phyloP scores from a whole-genome alignment of 2,329 filamentous ascomycete genomes.

The Nemania diffusa region DNA sequence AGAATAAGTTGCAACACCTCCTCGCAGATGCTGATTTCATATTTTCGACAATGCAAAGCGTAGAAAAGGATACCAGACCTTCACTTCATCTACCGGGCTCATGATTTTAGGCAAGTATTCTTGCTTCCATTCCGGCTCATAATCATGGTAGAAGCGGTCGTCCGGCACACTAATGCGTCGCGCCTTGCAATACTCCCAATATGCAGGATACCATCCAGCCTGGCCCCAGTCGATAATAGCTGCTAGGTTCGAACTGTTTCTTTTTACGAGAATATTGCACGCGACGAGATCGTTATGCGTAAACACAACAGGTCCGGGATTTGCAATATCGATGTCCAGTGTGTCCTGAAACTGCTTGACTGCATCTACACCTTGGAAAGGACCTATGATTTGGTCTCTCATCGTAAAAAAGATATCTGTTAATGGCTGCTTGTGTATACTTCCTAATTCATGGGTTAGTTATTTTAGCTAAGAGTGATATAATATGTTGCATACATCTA shows the following conservation, averaged over 20 bases:
- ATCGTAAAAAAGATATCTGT: conserved; percentile 20
- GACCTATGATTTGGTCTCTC: conserved; percentile 16
- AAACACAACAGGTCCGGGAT: conserved; percentile 25
- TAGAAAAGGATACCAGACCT: conserved; percentile 32
- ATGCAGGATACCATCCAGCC: conserved; percentile 27
- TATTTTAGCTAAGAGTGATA: conserved; percentile 17
- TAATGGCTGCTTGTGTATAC: conserved; percentile 21
- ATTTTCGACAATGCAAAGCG: conserved; percentile 21
- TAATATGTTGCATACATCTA: conserved; percentile 13
- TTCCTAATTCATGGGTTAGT: conserved; percentile 18
- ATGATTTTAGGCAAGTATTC: conserved; percentile 30
- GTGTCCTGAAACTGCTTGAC: conserved; percentile 25
- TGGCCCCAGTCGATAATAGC: conserved; percentile 28
- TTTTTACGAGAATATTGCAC: conserved; percentile 29
- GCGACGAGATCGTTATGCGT: conserved; percentile 31
- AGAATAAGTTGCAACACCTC: conserved; percentile 22
- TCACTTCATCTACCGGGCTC: conserved; percentile 23
- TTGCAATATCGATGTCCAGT: conserved; percentile 18
- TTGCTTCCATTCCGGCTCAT: conserved; percentile 25
- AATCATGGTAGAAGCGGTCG: conserved; percentile 19
- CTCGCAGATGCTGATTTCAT: conserved; percentile 25
- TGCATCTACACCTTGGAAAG: conserved; percentile 26
- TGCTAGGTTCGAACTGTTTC: conserved; percentile 20
- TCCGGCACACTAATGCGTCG: conserved; percentile 23
- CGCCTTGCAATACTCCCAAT: conserved; percentile 31